phyloP scores from a whole-genome alignment of 139 green algal genomes.

The Chlorella sp. region DNA sequence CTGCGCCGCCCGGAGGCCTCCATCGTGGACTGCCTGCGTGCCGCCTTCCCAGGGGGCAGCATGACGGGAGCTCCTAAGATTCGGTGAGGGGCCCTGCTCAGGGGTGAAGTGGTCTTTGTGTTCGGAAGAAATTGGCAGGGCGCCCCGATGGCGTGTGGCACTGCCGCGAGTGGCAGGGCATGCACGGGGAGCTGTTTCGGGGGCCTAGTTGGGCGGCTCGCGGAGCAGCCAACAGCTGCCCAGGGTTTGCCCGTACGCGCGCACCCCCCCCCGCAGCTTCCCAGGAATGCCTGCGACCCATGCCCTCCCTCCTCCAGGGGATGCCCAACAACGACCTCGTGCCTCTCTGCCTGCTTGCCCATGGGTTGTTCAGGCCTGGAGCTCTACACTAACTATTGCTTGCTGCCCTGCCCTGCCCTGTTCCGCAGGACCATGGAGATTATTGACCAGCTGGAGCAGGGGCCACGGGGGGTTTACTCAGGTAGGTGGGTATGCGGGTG shows the following conservation, averaged over 20 bases:
- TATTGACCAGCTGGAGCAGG: constrained; percentile 88
- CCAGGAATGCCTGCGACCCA: not conserved
- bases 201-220: too few relatives aligned
- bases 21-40: constrained; percentile 75
- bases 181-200: too few relatives aligned
- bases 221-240: too few relatives aligned
- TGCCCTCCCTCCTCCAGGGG: too few relatives aligned
- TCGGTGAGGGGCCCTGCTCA: constrained; percentile 25
- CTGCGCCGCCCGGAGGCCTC: constrained; percentile 34
- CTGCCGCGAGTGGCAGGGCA: too few relatives aligned
- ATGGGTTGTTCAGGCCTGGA: not conserved
- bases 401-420: not conserved
- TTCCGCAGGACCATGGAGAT: constrained; percentile 77
- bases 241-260: too few relatives aligned
- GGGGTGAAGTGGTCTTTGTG: too few relatives aligned
- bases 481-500: not conserved
- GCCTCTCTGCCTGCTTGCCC: not conserved
- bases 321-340: too few relatives aligned
- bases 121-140: too few relatives aligned
- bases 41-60: constrained; percentile 93
- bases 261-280: not conserved
- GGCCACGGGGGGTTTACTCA: constrained; percentile 90
- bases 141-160: too few relatives aligned
- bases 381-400: not conserved
- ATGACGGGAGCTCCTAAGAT: constrained; percentile 97